Evolutionary conservation across 495 filamentous ascomycete species (phyloP).

Genomic region (Penicillium simplicissimum): DNA sequence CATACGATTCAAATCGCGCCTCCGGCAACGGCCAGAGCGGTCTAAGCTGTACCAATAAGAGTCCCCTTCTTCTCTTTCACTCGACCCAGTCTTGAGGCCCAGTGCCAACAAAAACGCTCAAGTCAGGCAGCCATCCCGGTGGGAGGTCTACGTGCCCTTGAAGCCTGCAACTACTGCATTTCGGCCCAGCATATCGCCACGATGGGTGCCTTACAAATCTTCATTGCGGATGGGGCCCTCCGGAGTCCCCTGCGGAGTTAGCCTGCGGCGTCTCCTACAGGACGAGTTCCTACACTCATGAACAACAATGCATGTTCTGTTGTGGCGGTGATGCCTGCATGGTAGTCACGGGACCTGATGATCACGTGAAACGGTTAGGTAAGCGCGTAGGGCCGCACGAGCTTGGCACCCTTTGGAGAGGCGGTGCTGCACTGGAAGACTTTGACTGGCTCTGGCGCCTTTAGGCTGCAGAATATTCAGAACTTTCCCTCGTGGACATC

Average conservation of each 20-base stretch:
- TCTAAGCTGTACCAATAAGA: not conserved
- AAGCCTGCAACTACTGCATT: slow-evolving; percentile 1
- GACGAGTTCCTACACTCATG: not conserved
- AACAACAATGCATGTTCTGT: not conserved
- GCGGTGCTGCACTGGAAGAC: not conserved
- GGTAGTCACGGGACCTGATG: not conserved
- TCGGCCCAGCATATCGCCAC: slow-evolving; percentile 6
- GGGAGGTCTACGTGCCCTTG: not conserved
- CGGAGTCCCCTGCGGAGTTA: not conserved
- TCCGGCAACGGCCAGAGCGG: not conserved
- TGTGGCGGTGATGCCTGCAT: slow-evolving; percentile 9
- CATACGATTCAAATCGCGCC: not conserved
- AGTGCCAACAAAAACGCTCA: not conserved
- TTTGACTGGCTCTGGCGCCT: not conserved
- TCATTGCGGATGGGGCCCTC: not conserved
- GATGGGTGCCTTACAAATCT: slow-evolving; percentile 5
- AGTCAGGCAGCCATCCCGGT: slow-evolving; percentile 9
- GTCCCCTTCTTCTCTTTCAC: not conserved
- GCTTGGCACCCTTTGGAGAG: not conserved
- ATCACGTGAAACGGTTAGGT: not conserved
- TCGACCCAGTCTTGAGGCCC: slow-evolving; percentile 3
- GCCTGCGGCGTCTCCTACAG: not conserved
- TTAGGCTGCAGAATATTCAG: slow-evolving; percentile 2
- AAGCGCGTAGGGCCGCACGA: not conserved
- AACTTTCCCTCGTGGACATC: not conserved